Conservation (phyloP, 2,329 filamentous ascomycete genomes). For the Sporothrix mexicana region DNA sequence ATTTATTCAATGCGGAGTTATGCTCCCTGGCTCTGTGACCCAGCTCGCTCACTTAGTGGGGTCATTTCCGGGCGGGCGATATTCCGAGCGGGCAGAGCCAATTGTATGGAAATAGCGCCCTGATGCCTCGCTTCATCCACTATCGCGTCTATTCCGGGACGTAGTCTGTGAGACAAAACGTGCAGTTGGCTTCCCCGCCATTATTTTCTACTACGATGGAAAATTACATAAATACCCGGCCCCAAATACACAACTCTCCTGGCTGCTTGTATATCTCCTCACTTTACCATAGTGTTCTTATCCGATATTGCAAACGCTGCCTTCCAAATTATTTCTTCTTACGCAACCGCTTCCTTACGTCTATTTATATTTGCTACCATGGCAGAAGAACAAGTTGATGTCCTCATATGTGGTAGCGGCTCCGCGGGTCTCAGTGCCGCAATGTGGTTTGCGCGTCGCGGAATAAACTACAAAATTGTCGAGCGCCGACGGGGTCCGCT, state of each 20-base stretch:
- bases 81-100: too few relatives aligned
- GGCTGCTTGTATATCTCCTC: not conserved
- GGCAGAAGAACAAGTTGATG: slow-evolving; percentile 46
- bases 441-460: slow-evolving; percentile 64
- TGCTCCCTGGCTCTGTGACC: too few relatives aligned
- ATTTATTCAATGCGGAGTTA: too few relatives aligned
- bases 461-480: slow-evolving; percentile 62
- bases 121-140: too few relatives aligned
- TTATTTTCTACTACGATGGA: not conserved
- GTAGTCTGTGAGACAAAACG: not conserved
- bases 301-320: not conserved
- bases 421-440: slow-evolving; percentile 67
- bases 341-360: too few relatives aligned
- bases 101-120: too few relatives aligned
- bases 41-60: too few relatives aligned
- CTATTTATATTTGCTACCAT: too few relatives aligned
- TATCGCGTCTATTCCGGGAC: too few relatives aligned
- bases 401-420: slow-evolving; percentile 66
- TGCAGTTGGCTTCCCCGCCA: slow-evolving; percentile 7
- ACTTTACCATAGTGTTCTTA: not conserved
- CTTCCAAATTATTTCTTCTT: not conserved
- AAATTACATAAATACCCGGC: not conserved
- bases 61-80: too few relatives aligned
- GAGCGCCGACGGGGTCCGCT: slow-evolving; percentile 63
- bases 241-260: not conserved